phyloP scores from a whole-genome alignment of 1,284 basidiomycete species.

The Heterobasidion irregulare region DNA sequence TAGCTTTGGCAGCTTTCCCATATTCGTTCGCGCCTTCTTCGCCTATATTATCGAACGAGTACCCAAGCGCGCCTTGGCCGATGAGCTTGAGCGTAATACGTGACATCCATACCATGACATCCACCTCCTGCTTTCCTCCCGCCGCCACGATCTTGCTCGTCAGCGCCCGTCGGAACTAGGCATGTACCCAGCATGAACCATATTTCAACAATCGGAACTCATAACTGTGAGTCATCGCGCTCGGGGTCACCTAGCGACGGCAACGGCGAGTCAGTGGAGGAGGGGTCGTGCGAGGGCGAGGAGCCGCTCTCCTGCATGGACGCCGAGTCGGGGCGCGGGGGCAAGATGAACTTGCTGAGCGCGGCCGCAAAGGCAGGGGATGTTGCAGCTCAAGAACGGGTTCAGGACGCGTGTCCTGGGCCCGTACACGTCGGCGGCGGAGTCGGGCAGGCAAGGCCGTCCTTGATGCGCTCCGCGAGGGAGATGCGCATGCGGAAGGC shows the following conservation, averaged over 20 bases:
- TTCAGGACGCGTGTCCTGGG: too few relatives aligned
- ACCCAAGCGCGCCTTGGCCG: conserved; percentile 19
- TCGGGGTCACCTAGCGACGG: conserved; percentile 26
- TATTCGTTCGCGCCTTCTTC: conserved; percentile 11
- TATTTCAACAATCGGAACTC: background rate
- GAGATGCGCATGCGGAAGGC: too few relatives aligned
- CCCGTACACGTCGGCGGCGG: too few relatives aligned
- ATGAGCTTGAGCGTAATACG: conserved; percentile 18
- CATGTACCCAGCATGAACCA: conserved; percentile 9
- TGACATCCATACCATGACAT: conserved; percentile 16
- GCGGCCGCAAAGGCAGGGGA: too few relatives aligned
- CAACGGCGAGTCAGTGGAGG: conserved; percentile 10
- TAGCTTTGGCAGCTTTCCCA: conserved; percentile 16
- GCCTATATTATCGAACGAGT: conserved; percentile 17
- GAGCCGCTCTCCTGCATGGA: conserved; percentile 19
- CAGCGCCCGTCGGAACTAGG: background rate
- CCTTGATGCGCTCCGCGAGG: too few relatives aligned
- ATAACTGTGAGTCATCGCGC: conserved; percentile 16
- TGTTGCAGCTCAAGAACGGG: too few relatives aligned
- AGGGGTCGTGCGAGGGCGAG: conserved; percentile 27
- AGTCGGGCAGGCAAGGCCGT: too few relatives aligned
- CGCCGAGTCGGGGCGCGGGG: conserved; percentile 2
- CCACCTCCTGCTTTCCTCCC: conserved; percentile 11
- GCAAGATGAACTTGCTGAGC: conserved; percentile 4
- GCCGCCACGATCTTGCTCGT: conserved; percentile 4